Evolutionary conservation across 2,329 filamentous ascomycete genomes (phyloP), one percentile per base, ranked within the genome.

Genomic region (Lasiodiplodia theobromae): DNA sequence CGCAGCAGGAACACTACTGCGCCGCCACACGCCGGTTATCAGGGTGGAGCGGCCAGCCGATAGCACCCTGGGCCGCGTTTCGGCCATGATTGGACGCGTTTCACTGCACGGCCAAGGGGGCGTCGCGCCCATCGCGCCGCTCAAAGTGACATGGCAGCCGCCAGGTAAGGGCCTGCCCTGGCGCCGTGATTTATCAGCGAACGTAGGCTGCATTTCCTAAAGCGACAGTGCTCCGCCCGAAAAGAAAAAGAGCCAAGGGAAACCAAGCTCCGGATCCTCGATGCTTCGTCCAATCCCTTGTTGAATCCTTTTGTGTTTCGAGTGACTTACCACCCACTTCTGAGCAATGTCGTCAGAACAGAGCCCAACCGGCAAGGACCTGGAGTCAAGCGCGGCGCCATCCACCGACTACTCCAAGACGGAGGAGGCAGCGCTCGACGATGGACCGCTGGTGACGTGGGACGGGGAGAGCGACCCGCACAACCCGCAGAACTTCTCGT

Each of bases 401-500:
- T 52, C 49, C 6, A 21, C 49, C 6, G 49, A 52, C 44, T 47
- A 47, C 11, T 52, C 49, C 21, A 52, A 52, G 11, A 21, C 49
- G 21, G 49, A 52, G 18, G 18, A 21, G 49, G 21, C 21, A 2
- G 21, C 49, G 11, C 4, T 52, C 1, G 18, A 52, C 18, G 49
- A 52, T 23, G 49, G 18, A 52, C 18, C 49, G 31, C 37, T 58
- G 4, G 25, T 70, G 12, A 68, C 63, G 12, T 71, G 68, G 68
- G 54, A 71, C 28, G 70, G 70, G 12, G 31, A 25, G 2, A 47
- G 66, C 11, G 70, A 71, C 60, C 66, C 68, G 21, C 16, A 34
- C 16, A 66, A 70, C 66, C 70, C 70, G 2, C 51, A 21, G 6
- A 69, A 71, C 57, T 71, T 68, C 51, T 44, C 53, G 12, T 14